A percentile compares a stretch with the other conserved stretches of the same genome.
Evolutionary conservation across 1,284 basidiomycete genomes (phyloP).

Genomic region (Chondrostereum purpureum): DNA sequence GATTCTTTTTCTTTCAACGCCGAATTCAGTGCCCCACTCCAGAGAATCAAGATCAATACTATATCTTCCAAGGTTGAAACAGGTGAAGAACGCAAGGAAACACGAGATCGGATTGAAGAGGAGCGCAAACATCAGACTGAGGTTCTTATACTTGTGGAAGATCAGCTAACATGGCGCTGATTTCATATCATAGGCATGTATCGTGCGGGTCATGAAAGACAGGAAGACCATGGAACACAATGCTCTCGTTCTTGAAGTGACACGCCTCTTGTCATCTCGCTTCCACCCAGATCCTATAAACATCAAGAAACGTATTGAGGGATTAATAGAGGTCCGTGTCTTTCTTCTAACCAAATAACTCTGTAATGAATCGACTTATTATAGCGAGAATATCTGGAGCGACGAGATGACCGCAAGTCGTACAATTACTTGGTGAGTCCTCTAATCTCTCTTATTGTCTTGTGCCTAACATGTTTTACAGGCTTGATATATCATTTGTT

Average conservation of each 20-base stretch:
- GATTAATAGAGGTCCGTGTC: conserved; percentile 78
- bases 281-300: conserved; percentile 82
- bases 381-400: conserved; percentile 76
- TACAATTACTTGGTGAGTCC: conserved; percentile 67
- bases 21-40: conserved; percentile 74
- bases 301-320: conserved; percentile 95
- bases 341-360: too few species aligned
- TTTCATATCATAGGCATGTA: conserved; percentile 66
- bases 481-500: neutral
- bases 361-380: conserved; percentile 7
- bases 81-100: conserved; percentile 85
- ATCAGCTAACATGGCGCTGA: neutral
- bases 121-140: conserved; percentile 89
- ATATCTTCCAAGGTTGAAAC: conserved; percentile 84
- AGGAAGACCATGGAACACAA: conserved; percentile 86
- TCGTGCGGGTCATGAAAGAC: conserved; percentile 98
- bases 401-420: conserved; percentile 74
- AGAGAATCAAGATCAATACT: conserved; percentile 93
- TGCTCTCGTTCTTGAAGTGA: conserved; percentile 89
- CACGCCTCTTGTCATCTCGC: conserved; percentile 75
- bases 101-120: conserved; percentile 86
- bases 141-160: conserved; percentile 38
- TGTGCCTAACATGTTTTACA: conserved; percentile 1
- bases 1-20: conserved; percentile 91
- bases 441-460: neutral